Evolutionary conservation across 257 asterid species (phyloP), one percentile per base, ranked within the genome.

Genomic region (Capsicum rhomboideum): DNA sequence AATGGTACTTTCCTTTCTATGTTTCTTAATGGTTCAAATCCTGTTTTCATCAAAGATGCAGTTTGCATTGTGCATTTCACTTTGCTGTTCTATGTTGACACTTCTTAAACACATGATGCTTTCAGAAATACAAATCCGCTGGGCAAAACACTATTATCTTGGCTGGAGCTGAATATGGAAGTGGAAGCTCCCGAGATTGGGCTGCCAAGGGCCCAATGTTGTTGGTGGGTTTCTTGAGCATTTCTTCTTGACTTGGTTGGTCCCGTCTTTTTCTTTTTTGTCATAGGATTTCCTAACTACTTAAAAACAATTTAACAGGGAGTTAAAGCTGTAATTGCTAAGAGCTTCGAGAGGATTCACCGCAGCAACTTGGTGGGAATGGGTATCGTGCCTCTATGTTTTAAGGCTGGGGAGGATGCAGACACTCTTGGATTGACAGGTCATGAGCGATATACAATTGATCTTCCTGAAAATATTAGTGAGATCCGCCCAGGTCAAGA

Each of bases 101-200:
- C 49, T 77, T 85, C 83, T 82, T 56, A 56, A 16, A 71, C 79
- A 84, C 61, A 37, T 75, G 34, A 82, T 64, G 86, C 72, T 82
- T 85, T 37, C 93, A 96, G 98, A 94, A 89, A 88, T 96, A 96
- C 94, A 96, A 90, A 88, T 78, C 96, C 80, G 95, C 93, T 63
- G 98, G 97, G 18, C 92, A 91, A 80, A 94, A 55, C 89, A 96
- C 99, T 12, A 87, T 94, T 80, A 89, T 96, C 79, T 92, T 96
- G 97, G 99, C 99, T 44, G 99, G 98, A 87, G 99, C 97, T 8
- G 99, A 96, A 90, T 96, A 96, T 77, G 99, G 99, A 89, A 96
- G 99, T 85, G 99, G 99, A 84, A 94, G 98, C 88, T 96, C 99
- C 42, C 92, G 99, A 59, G 99, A 96, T 87, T 96, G 98, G 99